Conservation (phyloP, 805 yeast species). For the Candida vartiovaarae region DNA sequence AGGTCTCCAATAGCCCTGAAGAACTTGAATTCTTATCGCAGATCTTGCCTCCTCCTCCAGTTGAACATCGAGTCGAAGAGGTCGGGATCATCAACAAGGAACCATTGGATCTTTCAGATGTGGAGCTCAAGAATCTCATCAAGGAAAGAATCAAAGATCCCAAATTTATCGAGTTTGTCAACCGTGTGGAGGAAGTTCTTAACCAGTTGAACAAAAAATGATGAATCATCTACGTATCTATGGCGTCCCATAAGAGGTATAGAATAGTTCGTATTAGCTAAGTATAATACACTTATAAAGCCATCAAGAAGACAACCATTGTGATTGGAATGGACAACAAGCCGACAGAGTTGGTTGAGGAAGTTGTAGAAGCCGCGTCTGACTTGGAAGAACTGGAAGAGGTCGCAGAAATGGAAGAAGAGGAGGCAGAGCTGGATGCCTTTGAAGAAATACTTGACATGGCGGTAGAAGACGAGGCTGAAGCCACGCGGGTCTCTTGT, state of each 20-base stretch:
- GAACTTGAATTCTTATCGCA: too few relatives aligned
- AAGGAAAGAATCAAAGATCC: constrained; percentile 19
- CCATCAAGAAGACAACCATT: not conserved
- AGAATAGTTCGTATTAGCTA: too few relatives aligned
- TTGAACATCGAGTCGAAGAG: too few relatives aligned
- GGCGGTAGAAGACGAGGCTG: constrained; percentile 1
- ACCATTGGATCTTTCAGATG: constrained; percentile 10
- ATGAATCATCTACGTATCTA: not conserved
- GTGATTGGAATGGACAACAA: not conserved
- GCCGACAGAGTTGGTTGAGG: not conserved
- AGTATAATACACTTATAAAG: too few relatives aligned
- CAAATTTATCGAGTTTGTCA: constrained; percentile 20
- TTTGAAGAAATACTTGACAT: constrained; percentile 3
- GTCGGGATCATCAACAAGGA: not conserved
- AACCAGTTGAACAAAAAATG: constrained; percentile 9
- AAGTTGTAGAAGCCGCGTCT: not conserved
- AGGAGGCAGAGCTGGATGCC: constrained; percentile 1
- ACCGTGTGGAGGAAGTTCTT: constrained; percentile 15
- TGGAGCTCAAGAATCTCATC: constrained; percentile 12
- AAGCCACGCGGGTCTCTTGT: not conserved
- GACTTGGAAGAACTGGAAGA: not conserved
- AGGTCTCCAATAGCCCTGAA: too few relatives aligned
- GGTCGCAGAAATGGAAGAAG: constrained; percentile 7
- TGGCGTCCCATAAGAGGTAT: too few relatives aligned
- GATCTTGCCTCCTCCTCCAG: too few relatives aligned